These are phyloP conservation scores for Yarrowia sp. DNA, from an alignment of 805 yeast species.

Conservation along the genomic window DNA sequence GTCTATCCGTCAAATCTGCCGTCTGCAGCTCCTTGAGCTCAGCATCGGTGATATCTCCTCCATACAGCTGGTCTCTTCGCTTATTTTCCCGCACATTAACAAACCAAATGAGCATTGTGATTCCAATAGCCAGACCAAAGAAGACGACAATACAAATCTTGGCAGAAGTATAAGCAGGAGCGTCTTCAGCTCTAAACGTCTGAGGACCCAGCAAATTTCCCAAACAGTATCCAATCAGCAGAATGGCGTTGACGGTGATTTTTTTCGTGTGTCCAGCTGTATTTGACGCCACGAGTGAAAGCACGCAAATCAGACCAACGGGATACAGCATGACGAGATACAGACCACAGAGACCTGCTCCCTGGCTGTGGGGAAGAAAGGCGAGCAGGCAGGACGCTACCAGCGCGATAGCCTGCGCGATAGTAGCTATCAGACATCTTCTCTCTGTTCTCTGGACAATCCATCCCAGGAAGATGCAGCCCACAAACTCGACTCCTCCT, in stretches of 20 bases:
- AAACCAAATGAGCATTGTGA: constrained; percentile 50
- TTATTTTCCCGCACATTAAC: constrained; percentile 54
- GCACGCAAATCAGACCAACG: constrained; percentile 53
- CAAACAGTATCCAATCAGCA: constrained; percentile 68
- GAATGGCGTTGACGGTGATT: constrained; percentile 63
- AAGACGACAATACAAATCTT: constrained; percentile 65
- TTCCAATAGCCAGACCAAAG: constrained; percentile 54
- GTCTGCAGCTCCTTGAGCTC: constrained; percentile 46
- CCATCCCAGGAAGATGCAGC: constrained; percentile 41
- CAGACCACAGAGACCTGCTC: constrained; percentile 54
- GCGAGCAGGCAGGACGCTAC: constrained; percentile 56
- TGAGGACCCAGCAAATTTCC: constrained; percentile 80
- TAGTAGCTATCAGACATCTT: constrained; percentile 53
- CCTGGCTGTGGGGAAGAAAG: constrained; percentile 50
- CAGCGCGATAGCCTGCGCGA: constrained; percentile 58
- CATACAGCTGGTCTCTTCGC: constrained; percentile 53
- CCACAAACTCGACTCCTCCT: constrained; percentile 51
- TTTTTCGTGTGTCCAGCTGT: constrained; percentile 79
- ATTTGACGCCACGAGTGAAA: constrained; percentile 53
- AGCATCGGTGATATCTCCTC: constrained; percentile 49
- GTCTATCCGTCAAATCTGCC: constrained; percentile 59
- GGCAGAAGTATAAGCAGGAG: constrained; percentile 66
- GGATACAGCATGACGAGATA: constrained; percentile 51
- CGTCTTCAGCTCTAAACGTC: constrained; percentile 63
- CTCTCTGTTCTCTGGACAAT: constrained; percentile 40